These are phyloP conservation scores for Nemania sp. DNA, from an alignment of 2,329 filamentous ascomycete species.

Conservation along the genomic window DNA sequence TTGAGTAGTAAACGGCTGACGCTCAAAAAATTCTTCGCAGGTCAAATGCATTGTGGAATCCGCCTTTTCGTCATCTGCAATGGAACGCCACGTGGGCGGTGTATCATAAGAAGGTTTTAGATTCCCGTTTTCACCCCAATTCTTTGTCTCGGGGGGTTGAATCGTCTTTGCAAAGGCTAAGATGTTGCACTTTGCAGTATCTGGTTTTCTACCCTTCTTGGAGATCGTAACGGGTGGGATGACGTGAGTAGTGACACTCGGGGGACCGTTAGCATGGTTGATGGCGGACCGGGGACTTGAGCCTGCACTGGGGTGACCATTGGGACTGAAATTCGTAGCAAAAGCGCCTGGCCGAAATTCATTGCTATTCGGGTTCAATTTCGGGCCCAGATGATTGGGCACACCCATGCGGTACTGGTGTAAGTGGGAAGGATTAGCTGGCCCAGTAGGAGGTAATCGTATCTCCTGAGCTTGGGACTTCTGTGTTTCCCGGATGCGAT, in stretches of 20 bases:
- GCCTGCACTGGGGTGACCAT: slow-evolving; percentile 69
- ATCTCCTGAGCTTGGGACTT: slow-evolving; percentile 66
- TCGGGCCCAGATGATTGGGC: slow-evolving; percentile 64
- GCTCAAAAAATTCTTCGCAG: slow-evolving; percentile 84
- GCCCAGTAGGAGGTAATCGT: slow-evolving; percentile 79
- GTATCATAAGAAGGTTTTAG: slow-evolving; percentile 88
- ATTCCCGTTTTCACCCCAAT: slow-evolving; percentile 83
- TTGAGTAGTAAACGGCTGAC: slow-evolving; percentile 68
- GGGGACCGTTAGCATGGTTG: slow-evolving; percentile 60
- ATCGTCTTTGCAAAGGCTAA: slow-evolving; percentile 66
- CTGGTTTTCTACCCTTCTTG: slow-evolving; percentile 78
- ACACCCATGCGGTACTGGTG: slow-evolving; percentile 66
- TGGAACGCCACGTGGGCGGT: slow-evolving; percentile 82
- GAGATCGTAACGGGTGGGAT: slow-evolving; percentile 65
- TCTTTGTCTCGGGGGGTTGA: slow-evolving; percentile 64
- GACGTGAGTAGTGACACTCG: slow-evolving; percentile 46
- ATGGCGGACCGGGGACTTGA: slow-evolving; percentile 77
- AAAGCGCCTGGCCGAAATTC: slow-evolving; percentile 90
- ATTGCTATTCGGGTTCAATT: slow-evolving; percentile 73
- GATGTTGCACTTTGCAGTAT: slow-evolving; percentile 75
- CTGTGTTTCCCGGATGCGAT: slow-evolving; percentile 66
- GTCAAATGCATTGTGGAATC: slow-evolving; percentile 73
- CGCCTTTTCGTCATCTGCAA: slow-evolving; percentile 76
- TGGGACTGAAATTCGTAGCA: slow-evolving; percentile 84
- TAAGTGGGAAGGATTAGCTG: slow-evolving; percentile 69